Evolutionary conservation across 2,329 filamentous ascomycete species (phyloP).

Genomic region (Didymella glomerata): DNA sequence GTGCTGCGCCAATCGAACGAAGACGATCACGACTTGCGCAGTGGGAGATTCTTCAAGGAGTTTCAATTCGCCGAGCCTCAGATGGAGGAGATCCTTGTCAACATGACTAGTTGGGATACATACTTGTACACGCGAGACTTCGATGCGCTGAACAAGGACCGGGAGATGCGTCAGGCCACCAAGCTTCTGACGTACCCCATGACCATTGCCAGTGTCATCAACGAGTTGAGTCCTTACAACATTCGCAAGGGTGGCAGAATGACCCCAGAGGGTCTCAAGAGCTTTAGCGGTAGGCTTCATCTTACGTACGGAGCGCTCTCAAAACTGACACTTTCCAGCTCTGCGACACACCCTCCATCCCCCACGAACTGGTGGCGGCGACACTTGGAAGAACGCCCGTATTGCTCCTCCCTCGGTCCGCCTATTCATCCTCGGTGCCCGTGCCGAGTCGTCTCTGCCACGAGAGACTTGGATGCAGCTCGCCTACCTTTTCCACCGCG

Average conservation of each 20-base stretch:
- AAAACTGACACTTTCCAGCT: constrained; percentile 60
- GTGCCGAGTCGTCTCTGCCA: constrained; percentile 95
- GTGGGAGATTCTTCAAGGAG: constrained; percentile 90
- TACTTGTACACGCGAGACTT: constrained; percentile 93
- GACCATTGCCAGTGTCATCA: constrained; percentile 88
- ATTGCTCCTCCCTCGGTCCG: constrained; percentile 87
- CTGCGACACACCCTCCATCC: constrained; percentile 94
- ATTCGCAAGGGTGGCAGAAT: constrained; percentile 78
- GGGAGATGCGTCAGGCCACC: constrained; percentile 91
- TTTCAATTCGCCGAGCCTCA: constrained; percentile 90
- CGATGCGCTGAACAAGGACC: constrained; percentile 87
- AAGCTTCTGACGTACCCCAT: constrained; percentile 91
- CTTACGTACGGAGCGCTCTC: background rate
- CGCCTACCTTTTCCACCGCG: constrained; percentile 90
- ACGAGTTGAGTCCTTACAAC: constrained; percentile 93
- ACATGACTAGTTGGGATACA: constrained; percentile 99
- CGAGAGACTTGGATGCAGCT: constrained; percentile 94
- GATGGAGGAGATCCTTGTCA: constrained; percentile 90
- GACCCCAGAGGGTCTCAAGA: constrained; percentile 90
- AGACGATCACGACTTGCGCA: constrained; percentile 93
- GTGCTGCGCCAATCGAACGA: constrained; percentile 93
- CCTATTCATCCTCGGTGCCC: constrained; percentile 90
- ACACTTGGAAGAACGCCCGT: constrained; percentile 78
- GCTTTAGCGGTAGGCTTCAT: constrained; percentile 78
- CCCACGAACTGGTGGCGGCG: constrained; percentile 77